Evolutionary conservation across 768 basidiomycete species (phyloP).

Genomic region (Lactarius psammicola): DNA sequence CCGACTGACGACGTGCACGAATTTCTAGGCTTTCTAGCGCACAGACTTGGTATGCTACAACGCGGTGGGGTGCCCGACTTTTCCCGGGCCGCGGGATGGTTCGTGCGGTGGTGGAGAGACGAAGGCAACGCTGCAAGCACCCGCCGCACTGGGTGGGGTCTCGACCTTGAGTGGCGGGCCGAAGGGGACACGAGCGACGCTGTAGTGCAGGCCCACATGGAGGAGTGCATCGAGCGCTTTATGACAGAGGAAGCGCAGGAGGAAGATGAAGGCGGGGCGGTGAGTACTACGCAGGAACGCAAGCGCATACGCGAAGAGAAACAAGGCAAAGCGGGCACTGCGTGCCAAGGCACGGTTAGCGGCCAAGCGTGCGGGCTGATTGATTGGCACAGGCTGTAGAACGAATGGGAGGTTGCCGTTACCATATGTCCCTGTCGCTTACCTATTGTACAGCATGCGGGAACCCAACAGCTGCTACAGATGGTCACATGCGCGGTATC

Average conservation of each 20-base stretch:
- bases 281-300: conserved; percentile 72
- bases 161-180: conserved; percentile 71
- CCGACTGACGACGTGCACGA: conserved; percentile 61
- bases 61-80: conserved; percentile 73
- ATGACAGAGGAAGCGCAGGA: conserved; percentile 45
- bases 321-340: conserved; percentile 39
- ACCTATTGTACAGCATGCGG: neutral
- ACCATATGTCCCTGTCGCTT: neutral
- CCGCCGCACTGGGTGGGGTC: conserved; percentile 71
- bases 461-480: neutral
- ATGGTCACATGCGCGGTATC: conserved; percentile 11
- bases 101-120: conserved; percentile 86
- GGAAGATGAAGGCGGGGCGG: conserved; percentile 51
- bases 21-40: conserved; percentile 69
- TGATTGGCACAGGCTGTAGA: neutral
- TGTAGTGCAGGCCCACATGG: conserved; percentile 65
- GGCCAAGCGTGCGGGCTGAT: conserved; percentile 14
- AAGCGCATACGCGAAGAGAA: conserved; percentile 50
- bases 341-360: conserved; percentile 36
- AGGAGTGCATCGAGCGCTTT: conserved; percentile 60
- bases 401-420: neutral
- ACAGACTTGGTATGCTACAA: conserved; percentile 77
- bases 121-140: conserved; percentile 49
- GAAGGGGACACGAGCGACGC: conserved; percentile 30
- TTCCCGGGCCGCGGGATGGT: conserved; percentile 71